Evolutionary conservation across 495 filamentous ascomycete genomes (phyloP).

Genomic region (Clohesyomyces aquaticus): DNA sequence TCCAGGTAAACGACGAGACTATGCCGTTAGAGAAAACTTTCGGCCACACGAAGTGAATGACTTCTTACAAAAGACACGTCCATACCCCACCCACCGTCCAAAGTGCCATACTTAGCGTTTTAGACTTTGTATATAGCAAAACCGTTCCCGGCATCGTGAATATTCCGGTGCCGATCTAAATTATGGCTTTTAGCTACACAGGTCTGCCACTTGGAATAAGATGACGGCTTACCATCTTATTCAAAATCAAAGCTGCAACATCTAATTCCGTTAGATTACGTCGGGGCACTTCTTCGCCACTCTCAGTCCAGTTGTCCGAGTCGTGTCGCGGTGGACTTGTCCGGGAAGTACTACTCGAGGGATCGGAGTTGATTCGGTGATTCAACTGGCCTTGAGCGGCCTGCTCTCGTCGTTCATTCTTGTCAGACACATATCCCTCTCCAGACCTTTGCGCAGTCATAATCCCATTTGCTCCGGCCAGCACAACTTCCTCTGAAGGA

Average conservation of each 20-base stretch:
- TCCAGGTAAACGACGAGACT: constrained; percentile 16
- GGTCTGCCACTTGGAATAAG: background rate
- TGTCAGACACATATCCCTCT: too few relatives aligned
- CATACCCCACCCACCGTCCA: background rate
- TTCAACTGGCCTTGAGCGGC: too few relatives aligned
- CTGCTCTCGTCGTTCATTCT: too few relatives aligned
- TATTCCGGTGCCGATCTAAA: constrained; percentile 12
- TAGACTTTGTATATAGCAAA: constrained; percentile 13
- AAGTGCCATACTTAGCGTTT: background rate
- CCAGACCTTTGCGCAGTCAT: too few relatives aligned
- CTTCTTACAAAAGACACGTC: background rate
- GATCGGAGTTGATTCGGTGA: constrained; percentile 8
- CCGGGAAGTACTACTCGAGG: background rate
- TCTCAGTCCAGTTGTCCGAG: constrained; percentile 21
- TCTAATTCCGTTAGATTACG: constrained; percentile 21
- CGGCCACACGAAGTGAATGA: too few relatives aligned
- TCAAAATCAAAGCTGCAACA: constrained; percentile 23
- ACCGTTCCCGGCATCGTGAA: constrained; percentile 18
- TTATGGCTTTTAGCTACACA: background rate
- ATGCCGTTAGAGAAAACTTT: background rate
- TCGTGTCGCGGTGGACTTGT: background rate
- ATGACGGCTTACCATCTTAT: constrained; percentile 15
- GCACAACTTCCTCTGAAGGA: too few relatives aligned
- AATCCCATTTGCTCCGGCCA: too few relatives aligned
- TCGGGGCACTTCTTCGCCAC: constrained; percentile 7